Percentiles rank a stretch among this genome's conserved stretches.
phyloP scores from a whole-genome alignment of 345 rosid genomes.

The Garcia nutans region DNA sequence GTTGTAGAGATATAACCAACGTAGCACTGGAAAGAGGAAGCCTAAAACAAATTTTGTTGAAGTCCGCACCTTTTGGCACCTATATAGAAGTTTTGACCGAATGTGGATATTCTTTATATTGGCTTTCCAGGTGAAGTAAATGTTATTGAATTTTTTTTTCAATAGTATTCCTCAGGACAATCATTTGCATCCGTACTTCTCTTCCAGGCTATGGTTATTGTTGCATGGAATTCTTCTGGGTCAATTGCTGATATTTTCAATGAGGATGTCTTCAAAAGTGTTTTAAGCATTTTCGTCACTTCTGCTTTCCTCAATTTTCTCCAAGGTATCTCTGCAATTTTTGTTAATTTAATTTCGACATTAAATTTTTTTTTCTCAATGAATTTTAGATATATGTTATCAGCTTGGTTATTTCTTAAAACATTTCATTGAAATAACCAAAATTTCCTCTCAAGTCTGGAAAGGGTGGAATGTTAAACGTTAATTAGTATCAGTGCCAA shows the following conservation, averaged over 20 bases:
- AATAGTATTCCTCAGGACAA: slow-evolving; percentile 9
- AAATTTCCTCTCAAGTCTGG: neutral
- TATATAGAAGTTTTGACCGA: slow-evolving; percentile 90
- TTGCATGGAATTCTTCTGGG: slow-evolving; percentile 78
- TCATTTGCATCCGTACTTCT: slow-evolving; percentile 16
- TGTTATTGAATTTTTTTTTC: slow-evolving; percentile 17
- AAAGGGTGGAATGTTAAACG: neutral
- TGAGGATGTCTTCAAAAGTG: slow-evolving; percentile 54
- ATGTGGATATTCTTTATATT: slow-evolving; percentile 93
- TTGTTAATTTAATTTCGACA: neutral
- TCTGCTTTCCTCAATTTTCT: slow-evolving; percentile 81
- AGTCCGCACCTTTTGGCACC: slow-evolving; percentile 94
- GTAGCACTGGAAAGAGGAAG: slow-evolving; percentile 47
- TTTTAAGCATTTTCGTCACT: slow-evolving; percentile 84
- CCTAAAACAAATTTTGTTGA: slow-evolving; percentile 99
- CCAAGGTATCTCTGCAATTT: slow-evolving; percentile 53
- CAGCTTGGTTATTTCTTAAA: neutral
- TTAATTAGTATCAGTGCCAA: no score
- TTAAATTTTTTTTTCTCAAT: neutral
- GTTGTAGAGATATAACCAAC: slow-evolving; percentile 58
- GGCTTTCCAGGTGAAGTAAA: slow-evolving; percentile 72
- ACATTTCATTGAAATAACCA: neutral
- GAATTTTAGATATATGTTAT: neutral
- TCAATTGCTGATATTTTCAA: slow-evolving; percentile 63
- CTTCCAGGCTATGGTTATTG: slow-evolving; percentile 83